Evolutionary conservation across 2,329 filamentous ascomycete species (phyloP), one percentile per base, ranked within the genome.

Genomic region (Fusarium irregulare): DNA sequence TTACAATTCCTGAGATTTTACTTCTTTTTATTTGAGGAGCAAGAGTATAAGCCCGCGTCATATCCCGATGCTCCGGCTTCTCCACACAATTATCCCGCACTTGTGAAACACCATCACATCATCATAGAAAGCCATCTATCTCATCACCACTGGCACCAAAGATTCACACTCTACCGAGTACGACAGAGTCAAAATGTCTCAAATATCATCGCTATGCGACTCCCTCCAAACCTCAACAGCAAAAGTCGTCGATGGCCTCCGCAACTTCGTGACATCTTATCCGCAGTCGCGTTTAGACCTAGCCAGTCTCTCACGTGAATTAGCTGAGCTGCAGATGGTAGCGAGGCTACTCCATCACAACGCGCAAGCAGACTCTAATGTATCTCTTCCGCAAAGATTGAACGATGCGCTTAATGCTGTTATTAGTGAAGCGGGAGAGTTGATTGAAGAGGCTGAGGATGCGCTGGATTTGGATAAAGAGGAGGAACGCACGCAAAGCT

Each of bases 271-370:
- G 27, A 66, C 73, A 40, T 58, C 66, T 13, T 73, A 70, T 42
- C 73, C 75, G 27, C 69, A 67, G 18, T 64, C 73, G 27, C 74
- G 75, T 21, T 63, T 73, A 12, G 71, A 72, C 57, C 66, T 76
- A 6, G 60, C 66, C n/a, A 44, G 58, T 21, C 60, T 76, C 30
- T 74, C 71, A 20, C 75, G 74, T n/a, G 75, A 76, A 68, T 71
- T 77, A 12, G 68, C 73, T 6, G 73, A 75, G 57, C 53, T 76
- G 6, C 73, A 73, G 62, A 69, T 75, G 63, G 71, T 68, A 11
- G 63, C 74, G n/a, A 72, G 73, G 13, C 61, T 75, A 28, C 69
- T 76, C 40, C 60, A 65, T 48, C 72, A 74, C 56, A 74, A 76
- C 56, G 68, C 68, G 42, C 63, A 63, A 13, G 54, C 69, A n/a